Percentiles rank a stretch among this genome's conserved stretches.
phyloP scores from a whole-genome alignment of 257 asterid genomes.

The Osmanthus fragrans region DNA sequence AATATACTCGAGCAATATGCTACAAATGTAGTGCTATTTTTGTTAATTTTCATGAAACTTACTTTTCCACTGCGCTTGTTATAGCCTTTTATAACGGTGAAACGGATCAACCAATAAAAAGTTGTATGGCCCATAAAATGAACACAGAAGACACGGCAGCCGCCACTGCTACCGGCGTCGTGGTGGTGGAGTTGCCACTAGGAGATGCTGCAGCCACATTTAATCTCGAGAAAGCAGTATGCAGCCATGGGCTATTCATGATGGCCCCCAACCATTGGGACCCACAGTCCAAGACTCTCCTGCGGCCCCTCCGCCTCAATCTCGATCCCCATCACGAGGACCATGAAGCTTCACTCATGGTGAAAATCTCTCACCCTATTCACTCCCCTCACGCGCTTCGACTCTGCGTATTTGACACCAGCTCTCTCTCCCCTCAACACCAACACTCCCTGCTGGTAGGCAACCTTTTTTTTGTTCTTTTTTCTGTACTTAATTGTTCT shows the following conservation, averaged over 20 bases:
- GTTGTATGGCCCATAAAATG: conserved; percentile 24
- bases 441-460: conserved; percentile 54
- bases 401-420: conserved; percentile 44
- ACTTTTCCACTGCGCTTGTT: background rate
- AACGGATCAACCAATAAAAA: too few relatives aligned
- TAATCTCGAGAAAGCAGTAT: conserved; percentile 63
- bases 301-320: conserved; percentile 72
- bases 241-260: conserved; percentile 92
- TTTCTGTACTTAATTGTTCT: background rate
- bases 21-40: background rate
- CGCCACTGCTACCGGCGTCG: conserved; percentile 36
- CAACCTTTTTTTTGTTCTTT: background rate
- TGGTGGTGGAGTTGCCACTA: conserved; percentile 55
- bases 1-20: too few relatives aligned
- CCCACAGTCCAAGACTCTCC: conserved; percentile 65
- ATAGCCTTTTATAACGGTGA: background rate
- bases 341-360: conserved; percentile 40
- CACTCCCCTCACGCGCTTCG: conserved; percentile 45
- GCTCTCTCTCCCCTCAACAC: conserved; percentile 47
- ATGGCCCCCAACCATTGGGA: conserved; percentile 94
- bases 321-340: conserved; percentile 30
- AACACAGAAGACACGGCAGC: conserved; percentile 23
- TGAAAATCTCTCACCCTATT: conserved; percentile 55
- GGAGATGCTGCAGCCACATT: conserved; percentile 46
- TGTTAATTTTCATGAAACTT: background rate